Percentiles rank a stretch among this genome's conserved stretches.
These are phyloP conservation scores for Asterella californica DNA, from an alignment of 225 moss, liverwort and hornwort genomes.

Conservation along the genomic window DNA sequence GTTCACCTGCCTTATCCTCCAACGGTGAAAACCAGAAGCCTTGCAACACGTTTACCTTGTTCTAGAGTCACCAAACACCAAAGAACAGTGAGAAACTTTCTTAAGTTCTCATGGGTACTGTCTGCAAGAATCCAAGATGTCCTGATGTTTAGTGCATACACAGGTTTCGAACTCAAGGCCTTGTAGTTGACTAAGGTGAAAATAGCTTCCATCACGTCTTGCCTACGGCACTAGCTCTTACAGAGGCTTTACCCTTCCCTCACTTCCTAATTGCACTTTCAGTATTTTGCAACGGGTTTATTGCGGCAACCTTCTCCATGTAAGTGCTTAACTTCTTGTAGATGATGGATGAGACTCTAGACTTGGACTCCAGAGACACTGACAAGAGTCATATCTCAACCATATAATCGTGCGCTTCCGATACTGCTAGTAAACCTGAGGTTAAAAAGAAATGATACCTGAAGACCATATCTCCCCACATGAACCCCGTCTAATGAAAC, in stretches of 20 bases:
- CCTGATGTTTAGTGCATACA: neutral
- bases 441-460: conserved; percentile 33
- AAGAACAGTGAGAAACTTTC: neutral
- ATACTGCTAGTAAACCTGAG: neutral
- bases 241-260: too few relatives aligned
- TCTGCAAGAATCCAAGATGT: neutral
- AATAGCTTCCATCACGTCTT: too few relatives aligned
- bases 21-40: conserved; percentile 88
- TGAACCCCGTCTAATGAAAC: too few relatives aligned
- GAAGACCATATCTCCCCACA: conserved; percentile 57
- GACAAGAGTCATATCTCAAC: neutral
- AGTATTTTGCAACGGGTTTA: too few relatives aligned
- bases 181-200: too few relatives aligned
- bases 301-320: neutral
- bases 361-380: too few relatives aligned
- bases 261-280: too few relatives aligned
- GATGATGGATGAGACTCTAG: neutral
- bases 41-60: conserved; percentile 67
- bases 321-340: neutral
- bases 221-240: too few relatives aligned
- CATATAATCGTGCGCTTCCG: neutral
- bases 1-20: conserved; percentile 59
- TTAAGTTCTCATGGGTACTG: neutral
- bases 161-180: too few relatives aligned
- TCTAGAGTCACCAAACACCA: conserved; percentile 36